Base-by-base conservation (phyloP, 2,329 filamentous ascomycete species). In the Cercospora zeina region DNA sequence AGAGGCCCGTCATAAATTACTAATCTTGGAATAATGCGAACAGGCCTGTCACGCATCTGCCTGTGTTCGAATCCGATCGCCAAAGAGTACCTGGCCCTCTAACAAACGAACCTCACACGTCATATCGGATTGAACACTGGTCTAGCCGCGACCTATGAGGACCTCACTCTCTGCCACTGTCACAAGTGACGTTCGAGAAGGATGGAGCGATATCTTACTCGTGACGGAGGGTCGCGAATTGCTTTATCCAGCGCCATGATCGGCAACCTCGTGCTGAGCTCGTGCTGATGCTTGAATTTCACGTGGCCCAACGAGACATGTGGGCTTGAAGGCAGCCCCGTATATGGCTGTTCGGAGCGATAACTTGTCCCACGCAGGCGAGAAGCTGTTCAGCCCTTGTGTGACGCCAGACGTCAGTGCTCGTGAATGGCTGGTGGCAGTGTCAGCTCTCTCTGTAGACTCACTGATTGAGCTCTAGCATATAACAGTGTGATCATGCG, bases 301-400 rank as follows among this genome's bases (percentile, higher is more conserved):
- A 50, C 47, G 47, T 50, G 47, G 24, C 27, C 27, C 21, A n/a
- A 50, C 47, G 27, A 30, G 16, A 31, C 36, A 39, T 39, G 24
- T 6, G 3, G 24, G 24, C 36, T 16, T 16, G n/a, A 39, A 8
- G n/a, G 3, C 36, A 13, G 36, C 47, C 27, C 24, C 14, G 47
- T 30, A 31, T 19, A 24, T 31, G 47, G 47, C 47, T 31, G n/a
- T 50, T 8, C 47, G 47, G n/a, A 50, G 24, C 47, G 47, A 50
- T 30, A 31, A 50, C 9, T 4, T 14, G 24, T 50, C n/a, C 47
- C 21, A 31, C 47, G 14, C 24, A 16, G 24, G 9, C 47, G 21
- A 45, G 47, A 50, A 27, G 24, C 47, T 31, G 27, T 31, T 50
- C 47, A 50, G 47, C 47, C 47, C 47, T 30, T 14, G 47, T 50